Evolutionary conservation across 164 flowering plant genomes (phyloP), one percentile per base, ranked within the genome.

Genomic region (Aristolochia fimbriata): DNA sequence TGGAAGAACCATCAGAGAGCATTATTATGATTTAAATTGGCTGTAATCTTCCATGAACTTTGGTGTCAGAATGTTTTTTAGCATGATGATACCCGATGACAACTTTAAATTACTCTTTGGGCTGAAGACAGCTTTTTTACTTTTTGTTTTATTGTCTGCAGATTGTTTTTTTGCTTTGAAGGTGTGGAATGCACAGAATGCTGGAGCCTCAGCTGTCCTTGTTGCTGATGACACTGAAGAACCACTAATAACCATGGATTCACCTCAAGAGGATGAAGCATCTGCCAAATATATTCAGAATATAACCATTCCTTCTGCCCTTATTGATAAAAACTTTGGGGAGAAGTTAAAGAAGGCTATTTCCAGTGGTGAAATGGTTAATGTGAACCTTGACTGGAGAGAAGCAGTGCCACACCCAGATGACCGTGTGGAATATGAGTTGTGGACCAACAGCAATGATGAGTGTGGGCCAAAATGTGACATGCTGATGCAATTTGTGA

Each of bases 391-490:
- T 64, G 99, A 91, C 58, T 94, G 97, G 97, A 83, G 97, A 71
- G 99, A 94, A 76, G 85, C 97, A 72, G 87, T 91, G 65, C 99
- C 96, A 12, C 99, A 94, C 55, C 99, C 99, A 30, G 99, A 94
- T 68, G 91, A 81, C 27, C 91, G 96, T 22, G 99, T 94, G 43
- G 99, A 94, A 67, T 94, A 88, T 74, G 96, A 94, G 71, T 63
- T 94, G 30, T 94, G 99, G 99, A 87, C 96, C 54, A 94, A 82
- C 71, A 94, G 99, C 74, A 94, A 94, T 74, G 99, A 94, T 80
- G 97, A 86, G 66, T 91, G 99, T 76, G 99, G 97, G 20, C 71
- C 81, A 47, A 94, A 94, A 65, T 91, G 99, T 78, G 87, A 87
- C 60, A 91, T 83, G 91, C 15, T 87, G 77, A 88, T 88, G 87